Conservation (phyloP, 805 yeast species). For the Candida coquimbonensis region DNA sequence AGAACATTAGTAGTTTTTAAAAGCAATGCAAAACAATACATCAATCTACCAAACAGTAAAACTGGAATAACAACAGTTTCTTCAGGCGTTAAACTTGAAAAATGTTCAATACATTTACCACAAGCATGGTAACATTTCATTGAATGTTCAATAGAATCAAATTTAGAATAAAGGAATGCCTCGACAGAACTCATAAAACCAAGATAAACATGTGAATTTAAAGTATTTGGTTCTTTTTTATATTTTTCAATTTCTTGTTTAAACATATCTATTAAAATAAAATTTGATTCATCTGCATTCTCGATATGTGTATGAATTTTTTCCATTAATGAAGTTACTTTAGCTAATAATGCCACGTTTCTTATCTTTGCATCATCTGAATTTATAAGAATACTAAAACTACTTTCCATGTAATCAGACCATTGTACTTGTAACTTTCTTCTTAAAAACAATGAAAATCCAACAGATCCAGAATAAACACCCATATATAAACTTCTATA, state of each 20-base stretch:
- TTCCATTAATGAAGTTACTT: conserved; percentile 55
- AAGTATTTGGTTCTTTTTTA: conserved; percentile 4
- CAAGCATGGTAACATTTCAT: conserved; percentile 20
- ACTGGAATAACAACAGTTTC: conserved; percentile 16
- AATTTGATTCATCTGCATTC: conserved; percentile 13
- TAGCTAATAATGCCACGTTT: conserved; percentile 50
- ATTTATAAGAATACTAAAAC: conserved; percentile 42
- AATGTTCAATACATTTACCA: conserved; percentile 13
- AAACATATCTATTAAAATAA: conserved; percentile 12
- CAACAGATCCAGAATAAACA: conserved; percentile 55
- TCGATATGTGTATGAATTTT: conserved; percentile 30
- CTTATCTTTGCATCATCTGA: conserved; percentile 26
- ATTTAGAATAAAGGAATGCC: conserved; percentile 21
- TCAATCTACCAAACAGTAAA: conserved; percentile 20
- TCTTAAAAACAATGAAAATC: conserved; percentile 58
- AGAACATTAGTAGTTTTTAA: conserved; percentile 18
- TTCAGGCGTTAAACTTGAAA: conserved; percentile 11
- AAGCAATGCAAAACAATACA: conserved; percentile 23
- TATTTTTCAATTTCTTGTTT: conserved; percentile 12
- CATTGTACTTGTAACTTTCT: conserved; percentile 56
- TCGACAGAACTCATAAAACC: conserved; percentile 20
- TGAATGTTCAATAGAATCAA: conserved; percentile 8
- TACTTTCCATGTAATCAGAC: conserved; percentile 54
- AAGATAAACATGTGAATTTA: conserved; percentile 9
- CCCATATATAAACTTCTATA: conserved; percentile 46